phyloP scores from a whole-genome alignment of 768 basidiomycete genomes.

The Termitomyces titanicus region DNA sequence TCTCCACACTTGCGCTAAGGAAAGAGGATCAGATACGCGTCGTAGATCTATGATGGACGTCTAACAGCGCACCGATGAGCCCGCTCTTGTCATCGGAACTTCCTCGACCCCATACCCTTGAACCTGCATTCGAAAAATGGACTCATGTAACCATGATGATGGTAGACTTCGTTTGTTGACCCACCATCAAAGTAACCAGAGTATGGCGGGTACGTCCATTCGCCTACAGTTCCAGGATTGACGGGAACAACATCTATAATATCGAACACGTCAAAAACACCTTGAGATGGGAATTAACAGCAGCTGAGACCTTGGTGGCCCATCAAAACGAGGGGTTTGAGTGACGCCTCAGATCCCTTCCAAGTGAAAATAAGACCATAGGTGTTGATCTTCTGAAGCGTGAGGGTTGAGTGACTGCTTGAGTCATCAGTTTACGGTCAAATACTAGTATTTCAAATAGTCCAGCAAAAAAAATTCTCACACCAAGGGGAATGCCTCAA shows the following conservation, averaged over 20 bases:
- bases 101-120: constrained; percentile 75
- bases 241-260: constrained; percentile 60
- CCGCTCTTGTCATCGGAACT: constrained; percentile 73
- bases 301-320: constrained; percentile 72
- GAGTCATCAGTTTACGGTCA: not conserved
- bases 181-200: constrained; percentile 54
- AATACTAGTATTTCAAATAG: no score
- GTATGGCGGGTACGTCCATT: constrained; percentile 58
- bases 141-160: not conserved
- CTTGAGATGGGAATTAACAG: no score
- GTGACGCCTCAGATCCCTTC: constrained; percentile 54
- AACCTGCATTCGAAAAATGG: constrained; percentile 19
- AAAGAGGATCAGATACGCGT: not conserved
- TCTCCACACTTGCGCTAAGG: constrained; percentile 53
- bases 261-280: not conserved
- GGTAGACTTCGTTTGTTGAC: constrained; percentile 3
- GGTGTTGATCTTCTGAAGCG: constrained; percentile 69
- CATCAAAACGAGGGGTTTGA: constrained; percentile 71
- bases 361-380: constrained; percentile 75
- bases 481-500: constrained; percentile 53
- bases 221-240: constrained; percentile 39
- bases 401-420: constrained; percentile 51
- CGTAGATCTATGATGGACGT: not conserved
- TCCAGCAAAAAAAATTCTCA: constrained; percentile 36
- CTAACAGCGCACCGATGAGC: constrained; percentile 50